These are phyloP conservation scores for Botrytis hyacinthi DNA, from an alignment of 2,329 filamentous ascomycete genomes.

Conservation along the genomic window DNA sequence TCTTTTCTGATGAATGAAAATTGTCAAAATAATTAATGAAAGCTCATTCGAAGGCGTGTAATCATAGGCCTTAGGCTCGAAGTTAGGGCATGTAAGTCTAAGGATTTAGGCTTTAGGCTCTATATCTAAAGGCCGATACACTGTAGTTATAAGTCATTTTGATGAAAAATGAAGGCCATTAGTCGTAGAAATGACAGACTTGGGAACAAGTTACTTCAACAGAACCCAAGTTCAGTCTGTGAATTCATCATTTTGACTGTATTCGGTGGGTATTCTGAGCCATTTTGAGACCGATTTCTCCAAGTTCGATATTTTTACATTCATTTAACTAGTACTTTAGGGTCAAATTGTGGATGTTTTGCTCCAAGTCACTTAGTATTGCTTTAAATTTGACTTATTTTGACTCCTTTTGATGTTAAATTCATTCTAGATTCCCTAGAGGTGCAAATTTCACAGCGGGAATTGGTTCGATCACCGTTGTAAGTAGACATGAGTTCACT, in stretches of 20 bases:
- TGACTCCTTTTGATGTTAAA: too few relatives aligned
- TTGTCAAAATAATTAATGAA: not conserved
- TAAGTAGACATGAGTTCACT: fast-evolving
- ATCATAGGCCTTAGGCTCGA: too few relatives aligned
- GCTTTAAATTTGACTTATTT: fast-evolving
- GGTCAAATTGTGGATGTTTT: not conserved
- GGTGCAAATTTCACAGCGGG: too few relatives aligned
- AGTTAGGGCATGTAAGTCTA: fast-evolving
- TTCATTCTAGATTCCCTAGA: too few relatives aligned
- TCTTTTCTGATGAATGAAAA: not conserved
- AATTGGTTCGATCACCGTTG: fast-evolving
- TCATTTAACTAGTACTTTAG: not conserved
- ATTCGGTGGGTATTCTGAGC: not conserved
- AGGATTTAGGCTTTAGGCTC: fast-evolving
- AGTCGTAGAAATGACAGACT: not conserved
- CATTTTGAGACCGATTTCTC: not conserved
- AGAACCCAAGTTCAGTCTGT: too few relatives aligned
- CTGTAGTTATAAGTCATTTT: not conserved
- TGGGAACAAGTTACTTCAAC: fast-evolving
- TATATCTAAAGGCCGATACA: not conserved
- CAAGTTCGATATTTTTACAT: not conserved
- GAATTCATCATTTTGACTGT: not conserved
- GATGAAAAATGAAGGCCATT: not conserved
- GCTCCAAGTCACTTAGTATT: fast-evolving
- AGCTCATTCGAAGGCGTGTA: not conserved